Base-by-base conservation (phyloP, 345 rosid genomes). In the Camelina hispida region DNA sequence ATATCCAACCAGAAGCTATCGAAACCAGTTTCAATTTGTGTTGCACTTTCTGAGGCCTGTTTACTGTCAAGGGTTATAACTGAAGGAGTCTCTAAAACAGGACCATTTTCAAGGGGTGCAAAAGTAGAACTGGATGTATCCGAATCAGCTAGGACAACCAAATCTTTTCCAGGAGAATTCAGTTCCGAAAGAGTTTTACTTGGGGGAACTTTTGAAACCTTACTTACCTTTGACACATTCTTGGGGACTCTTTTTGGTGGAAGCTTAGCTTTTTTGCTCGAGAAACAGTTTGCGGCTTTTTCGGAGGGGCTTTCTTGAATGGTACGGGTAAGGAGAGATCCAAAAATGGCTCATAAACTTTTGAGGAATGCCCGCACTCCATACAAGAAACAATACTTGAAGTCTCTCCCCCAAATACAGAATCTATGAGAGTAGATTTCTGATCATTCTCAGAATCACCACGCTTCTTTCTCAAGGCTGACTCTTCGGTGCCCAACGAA, bases 261-360 rank as follows among this genome's bases (percentile, higher is more conserved):
- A 63, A 80, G 73, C 81, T 89, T 91, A 50, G 85, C 76, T 84
- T 89, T 96, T 87, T 96, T 6, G 80, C 79, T 71, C 84, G 93
- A 74, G 93, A 68, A 54, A 74, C 58, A 30, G 84, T 72, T 82
- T 81, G 91, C 60, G 35, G 74, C 77, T 82, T 88, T 71, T 82
- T 93, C 17, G 84, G 77, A 71, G 91, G 83, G 52, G 86, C 81
- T 79, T 89, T 91, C 85, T 93, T 96, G 50, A 87, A 88, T 2
- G 98, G 97, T 72, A 93, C 87, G 0, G 99, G 84, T 71, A 96
- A 87, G 28, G 99, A 96, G 60, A 96, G 97, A 84, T 96, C 99
- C 59, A 93, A 81, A 82, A 87, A 93, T 9, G 97, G 95, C 80
- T 96, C 99, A 75, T 83, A 88, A 37, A 91, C 89, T 61, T 91